Evolutionary conservation across 306 rosid genomes (phyloP).

Genomic region (Biancaea sappan): DNA sequence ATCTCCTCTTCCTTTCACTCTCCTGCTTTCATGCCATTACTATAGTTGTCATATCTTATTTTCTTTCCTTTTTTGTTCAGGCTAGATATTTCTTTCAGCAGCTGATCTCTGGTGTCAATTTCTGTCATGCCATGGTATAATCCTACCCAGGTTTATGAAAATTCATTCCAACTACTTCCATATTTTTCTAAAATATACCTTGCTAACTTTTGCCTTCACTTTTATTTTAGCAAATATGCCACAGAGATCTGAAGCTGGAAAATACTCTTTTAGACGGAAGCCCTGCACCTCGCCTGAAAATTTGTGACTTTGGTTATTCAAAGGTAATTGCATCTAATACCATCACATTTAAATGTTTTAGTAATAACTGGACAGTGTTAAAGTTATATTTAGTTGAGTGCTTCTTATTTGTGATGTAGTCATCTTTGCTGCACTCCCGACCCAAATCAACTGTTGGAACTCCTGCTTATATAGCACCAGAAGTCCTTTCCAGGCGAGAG

Average conservation of each 20-base stretch:
- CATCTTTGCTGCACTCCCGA: slow-evolving; percentile 67
- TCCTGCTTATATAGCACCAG: slow-evolving; percentile 73
- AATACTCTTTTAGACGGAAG: slow-evolving; percentile 72
- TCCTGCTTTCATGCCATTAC: background rate
- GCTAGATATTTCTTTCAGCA: slow-evolving; percentile 81
- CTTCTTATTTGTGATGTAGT: slow-evolving; percentile 42
- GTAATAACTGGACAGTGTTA: background rate
- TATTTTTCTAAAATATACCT: background rate
- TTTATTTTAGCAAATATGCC: slow-evolving; percentile 61
- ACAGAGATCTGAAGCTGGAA: slow-evolving; percentile 66
- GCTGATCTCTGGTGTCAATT: slow-evolving; percentile 70
- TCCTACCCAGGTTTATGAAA: background rate
- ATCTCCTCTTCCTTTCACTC: background rate
- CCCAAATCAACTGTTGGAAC: slow-evolving; percentile 76
- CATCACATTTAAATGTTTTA: slow-evolving; percentile 6
- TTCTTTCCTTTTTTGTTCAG: slow-evolving; percentile 37
- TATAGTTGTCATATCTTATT: slow-evolving; percentile 10
- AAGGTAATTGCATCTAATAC: slow-evolving; percentile 44
- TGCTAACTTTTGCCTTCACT: background rate
- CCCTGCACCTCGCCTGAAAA: slow-evolving; percentile 72
- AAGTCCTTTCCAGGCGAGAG: slow-evolving; percentile 65
- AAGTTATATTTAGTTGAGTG: background rate
- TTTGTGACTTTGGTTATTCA: slow-evolving; percentile 72
- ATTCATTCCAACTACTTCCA: background rate
- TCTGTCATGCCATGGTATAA: slow-evolving; percentile 62